Percentiles rank a stretch among this genome's conserved stretches.
phyloP scores from a whole-genome alignment of 2,329 filamentous ascomycete genomes.

The Emergomyces orientalis region DNA sequence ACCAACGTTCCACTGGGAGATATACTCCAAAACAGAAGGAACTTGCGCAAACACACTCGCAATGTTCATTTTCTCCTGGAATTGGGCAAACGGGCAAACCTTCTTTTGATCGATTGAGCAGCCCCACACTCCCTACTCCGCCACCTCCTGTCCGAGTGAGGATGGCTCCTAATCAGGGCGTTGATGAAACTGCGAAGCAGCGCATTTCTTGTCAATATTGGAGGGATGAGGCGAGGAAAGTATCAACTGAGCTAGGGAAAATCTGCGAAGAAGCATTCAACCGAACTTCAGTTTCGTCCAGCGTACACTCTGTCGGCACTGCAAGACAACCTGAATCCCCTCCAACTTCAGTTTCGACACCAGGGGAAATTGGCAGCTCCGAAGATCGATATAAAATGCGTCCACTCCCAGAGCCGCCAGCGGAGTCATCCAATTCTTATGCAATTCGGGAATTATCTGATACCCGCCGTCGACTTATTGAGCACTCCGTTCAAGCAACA shows the following conservation, averaged over 20 bases:
- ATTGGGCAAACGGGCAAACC: constrained; percentile 6
- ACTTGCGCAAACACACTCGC: constrained; percentile 18
- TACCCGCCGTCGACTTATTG: constrained; percentile 49
- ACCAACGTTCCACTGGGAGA: constrained; percentile 24
- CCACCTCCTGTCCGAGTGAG: constrained; percentile 30
- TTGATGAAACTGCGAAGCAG: constrained; percentile 33
- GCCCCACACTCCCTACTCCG: constrained; percentile 33
- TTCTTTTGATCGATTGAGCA: constrained; percentile 24
- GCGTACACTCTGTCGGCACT: constrained; percentile 36
- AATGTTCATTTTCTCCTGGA: constrained; percentile 19
- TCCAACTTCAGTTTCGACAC: constrained; percentile 37
- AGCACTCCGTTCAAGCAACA: constrained; percentile 39
- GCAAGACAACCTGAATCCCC: constrained; percentile 43
- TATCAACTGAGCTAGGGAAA: constrained; percentile 76
- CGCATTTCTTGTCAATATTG: constrained; percentile 43
- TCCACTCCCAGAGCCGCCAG: constrained; percentile 38
- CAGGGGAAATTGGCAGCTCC: constrained; percentile 20
- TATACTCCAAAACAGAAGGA: constrained; percentile 20
- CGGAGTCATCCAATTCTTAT: constrained; percentile 43
- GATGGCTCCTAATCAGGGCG: constrained; percentile 22
- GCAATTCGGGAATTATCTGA: constrained; percentile 49
- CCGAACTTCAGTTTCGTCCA: constrained; percentile 50
- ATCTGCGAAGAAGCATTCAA: constrained; percentile 92
- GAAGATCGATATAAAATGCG: constrained; percentile 25
- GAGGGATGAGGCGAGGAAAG: constrained; percentile 71